Evolutionary conservation across 208 protist species (phyloP), one percentile per base, ranked within the genome.

Genomic region (Angomonas deanei): DNA sequence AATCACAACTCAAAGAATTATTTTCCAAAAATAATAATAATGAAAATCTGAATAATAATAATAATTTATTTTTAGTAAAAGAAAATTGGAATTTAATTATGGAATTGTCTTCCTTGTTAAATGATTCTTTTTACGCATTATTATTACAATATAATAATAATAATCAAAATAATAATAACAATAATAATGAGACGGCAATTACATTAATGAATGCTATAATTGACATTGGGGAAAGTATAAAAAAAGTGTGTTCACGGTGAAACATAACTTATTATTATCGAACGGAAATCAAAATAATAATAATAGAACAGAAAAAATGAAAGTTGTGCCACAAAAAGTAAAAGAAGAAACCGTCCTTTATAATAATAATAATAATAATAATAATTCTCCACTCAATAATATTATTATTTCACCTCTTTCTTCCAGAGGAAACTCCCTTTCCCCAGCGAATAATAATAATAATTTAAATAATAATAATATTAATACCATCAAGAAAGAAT

Each of bases 11-110:
- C 6, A 26, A 53, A 6, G 11, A 53, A 26, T n/a, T 53, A 26
- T 11, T 53, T 53, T 27, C 8, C 21, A 15, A 26, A 27, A 53
- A 26, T 27, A 53, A 15, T 27, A 53, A 53, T 53, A 53, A 53
- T 53, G n/a, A 42, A n/a, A 42, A 42, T 42, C 15, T 42, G 15
- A 42, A 53, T 53, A 53, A 53, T 53, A 53, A 53, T 53, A 53
- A 27, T 24, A 53, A 53, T 53, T 8, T 42, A 8, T 42, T 42
- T 15, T 8, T 42, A n/a, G 10, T 8, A n/a, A 42, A n/a, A 42
- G 36, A 42, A 42, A 42, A 15, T 42, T 42, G 36, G 36, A 42
- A 42, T 42, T 42, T n/a, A n/a, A 42, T 42, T n/a, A 15, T n/a
- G 15, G 36, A 42, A 42, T 42, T 42, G 15, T n/a, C 8, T 42